Percentiles rank a stretch among this genome's conserved stretches.
phyloP scores from a whole-genome alignment of 148 eudicot genomes.

The Amaranthus hypochondriacus region DNA sequence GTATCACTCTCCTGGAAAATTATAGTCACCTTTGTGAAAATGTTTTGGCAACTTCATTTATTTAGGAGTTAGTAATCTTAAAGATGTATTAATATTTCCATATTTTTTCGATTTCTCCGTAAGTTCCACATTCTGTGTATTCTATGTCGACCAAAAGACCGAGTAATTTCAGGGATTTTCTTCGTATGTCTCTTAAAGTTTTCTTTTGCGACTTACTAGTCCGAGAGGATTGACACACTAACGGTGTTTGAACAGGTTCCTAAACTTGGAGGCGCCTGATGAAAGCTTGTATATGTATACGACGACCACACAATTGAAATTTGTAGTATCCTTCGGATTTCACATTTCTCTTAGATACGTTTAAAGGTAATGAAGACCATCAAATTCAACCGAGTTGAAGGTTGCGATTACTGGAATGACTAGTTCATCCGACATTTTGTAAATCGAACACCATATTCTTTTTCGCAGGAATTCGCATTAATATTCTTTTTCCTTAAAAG shows the following conservation, averaged over 20 bases:
- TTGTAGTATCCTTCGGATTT: constrained; percentile 10
- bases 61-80: too few species aligned
- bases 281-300: constrained; percentile 5
- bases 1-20: too few species aligned
- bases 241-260: constrained; percentile 43
- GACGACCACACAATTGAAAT: constrained; percentile 23
- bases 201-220: background rate
- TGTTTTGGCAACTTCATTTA: too few species aligned
- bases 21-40: too few species aligned
- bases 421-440: constrained; percentile 26
- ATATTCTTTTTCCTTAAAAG: constrained; percentile 2
- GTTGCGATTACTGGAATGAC: constrained; percentile 19
- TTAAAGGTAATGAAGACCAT: constrained; percentile 5
- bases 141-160: background rate
- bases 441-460: constrained; percentile 23
- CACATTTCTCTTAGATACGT: constrained; percentile 1
- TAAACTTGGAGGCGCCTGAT: constrained; percentile 41
- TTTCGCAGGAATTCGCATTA: background rate
- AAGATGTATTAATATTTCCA: too few species aligned
- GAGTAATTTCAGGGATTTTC: background rate
- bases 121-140: background rate
- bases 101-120: background rate
- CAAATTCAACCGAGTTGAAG: constrained; percentile 1
- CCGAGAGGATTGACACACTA: background rate
- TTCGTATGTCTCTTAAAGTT: background rate